Base-by-base conservation (phyloP, 164 flowering plant species). In the Nelumbo lutea region DNA sequence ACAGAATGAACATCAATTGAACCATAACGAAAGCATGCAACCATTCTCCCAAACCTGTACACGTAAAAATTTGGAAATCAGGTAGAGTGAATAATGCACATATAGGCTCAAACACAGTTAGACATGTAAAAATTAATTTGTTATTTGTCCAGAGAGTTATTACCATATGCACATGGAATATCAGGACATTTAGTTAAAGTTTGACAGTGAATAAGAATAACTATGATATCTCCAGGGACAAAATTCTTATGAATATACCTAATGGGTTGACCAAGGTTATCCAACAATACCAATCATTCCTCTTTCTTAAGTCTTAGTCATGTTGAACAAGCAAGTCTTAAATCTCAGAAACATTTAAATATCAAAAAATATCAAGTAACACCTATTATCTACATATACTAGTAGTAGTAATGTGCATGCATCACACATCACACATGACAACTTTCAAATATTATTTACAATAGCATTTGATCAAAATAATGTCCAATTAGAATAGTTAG, bases 21-120 rank as follows among this genome's bases (percentile, higher is more conserved):
- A 62, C 97, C 97, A 86, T 93, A 96, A 41, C 92, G 95, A 76
- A 96, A 96, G 83, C 99, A 95, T 75, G 98, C 99, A 72, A 93
- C 96, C 98, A 91, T 96, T 67, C 80, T 86, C 41, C 98, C 99
- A 77, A 81, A 91, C 77, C 98, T 94, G 89, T 78, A 75, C 27
- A 66, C 27, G 40, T 50, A 61, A 27, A 47, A 72, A 61, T 39
- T 55, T 55, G 42, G 42, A 67, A 13, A 62, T 51, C 46, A 63
- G 55, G 39, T 45, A 57, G 46, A 41, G 46, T 44, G 55, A 27
- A 27, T 27, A 27, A 27, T 27, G 27, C 27, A 27, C 27, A 27
- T 27, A 27, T 27, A 61, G 45, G 15, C n/a, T 4, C 39, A 38
- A 53, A 15, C 57, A 27, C 27, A 27, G 27, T 27, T 27, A 27